These are phyloP conservation scores for Xerocomus potaroensis DNA, from an alignment of 768 basidiomycete species.

Conservation along the genomic window DNA sequence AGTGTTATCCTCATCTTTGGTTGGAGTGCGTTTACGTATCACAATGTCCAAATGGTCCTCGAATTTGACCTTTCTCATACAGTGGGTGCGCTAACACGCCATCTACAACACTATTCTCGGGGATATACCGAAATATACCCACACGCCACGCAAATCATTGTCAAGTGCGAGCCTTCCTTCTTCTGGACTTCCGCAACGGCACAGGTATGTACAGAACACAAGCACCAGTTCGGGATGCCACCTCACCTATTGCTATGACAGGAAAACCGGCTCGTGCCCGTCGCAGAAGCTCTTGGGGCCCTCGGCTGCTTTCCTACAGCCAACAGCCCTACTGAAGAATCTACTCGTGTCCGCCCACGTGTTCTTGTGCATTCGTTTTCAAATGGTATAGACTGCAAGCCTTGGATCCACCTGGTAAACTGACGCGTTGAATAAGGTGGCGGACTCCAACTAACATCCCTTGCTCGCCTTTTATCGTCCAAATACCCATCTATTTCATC, in stretches of 20 bases:
- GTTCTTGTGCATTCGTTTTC: slow-evolving; percentile 29
- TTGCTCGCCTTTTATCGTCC: slow-evolving; percentile 16
- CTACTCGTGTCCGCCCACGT: slow-evolving; percentile 12
- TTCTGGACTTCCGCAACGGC: slow-evolving; percentile 12
- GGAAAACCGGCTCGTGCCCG: slow-evolving; percentile 18
- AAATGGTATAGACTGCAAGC: slow-evolving; percentile 17
- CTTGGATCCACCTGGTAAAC: neutral
- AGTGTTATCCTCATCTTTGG: slow-evolving; percentile 30
- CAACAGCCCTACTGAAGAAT: neutral
- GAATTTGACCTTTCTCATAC: neutral
- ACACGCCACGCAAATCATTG: slow-evolving; percentile 26
- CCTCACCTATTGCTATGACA: slow-evolving; percentile 7
- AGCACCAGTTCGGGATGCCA: neutral
- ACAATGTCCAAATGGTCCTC: neutral
- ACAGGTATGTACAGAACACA: slow-evolving; percentile 12
- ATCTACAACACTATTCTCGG: slow-evolving; percentile 23
- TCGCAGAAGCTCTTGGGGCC: slow-evolving; percentile 20
- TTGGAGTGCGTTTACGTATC: slow-evolving; percentile 20
- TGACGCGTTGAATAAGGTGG: slow-evolving; percentile 17
- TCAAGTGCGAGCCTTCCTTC: slow-evolving; percentile 20
- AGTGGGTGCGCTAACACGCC: slow-evolving; percentile 27
- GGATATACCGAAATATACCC: slow-evolving; percentile 26
- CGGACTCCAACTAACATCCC: slow-evolving; percentile 15
- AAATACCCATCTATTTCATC: slow-evolving; percentile 13
- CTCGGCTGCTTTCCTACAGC: slow-evolving; percentile 20